Percentiles rank a stretch among this genome's conserved stretches.
phyloP scores from a whole-genome alignment of 2,329 filamentous ascomycete species.

The Lecanicillium sp. region DNA sequence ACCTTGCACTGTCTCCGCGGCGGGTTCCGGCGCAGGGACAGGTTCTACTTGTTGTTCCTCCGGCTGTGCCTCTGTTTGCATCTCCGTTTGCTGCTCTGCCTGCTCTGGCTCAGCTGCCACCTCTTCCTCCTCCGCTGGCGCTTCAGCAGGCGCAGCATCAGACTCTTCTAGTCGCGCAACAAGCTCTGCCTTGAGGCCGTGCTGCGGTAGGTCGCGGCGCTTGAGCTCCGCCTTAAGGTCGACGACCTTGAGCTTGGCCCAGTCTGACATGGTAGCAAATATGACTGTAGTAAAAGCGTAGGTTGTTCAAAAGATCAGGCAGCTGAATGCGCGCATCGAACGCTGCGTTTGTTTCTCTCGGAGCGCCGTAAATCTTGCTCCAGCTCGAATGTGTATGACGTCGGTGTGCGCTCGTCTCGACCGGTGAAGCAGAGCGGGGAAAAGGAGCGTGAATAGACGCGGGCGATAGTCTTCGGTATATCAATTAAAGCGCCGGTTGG shows the following conservation, averaged over 20 bases:
- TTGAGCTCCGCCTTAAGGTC: slow-evolving; percentile 72
- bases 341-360: no score
- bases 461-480: no score
- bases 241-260: slow-evolving; percentile 59
- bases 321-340: no score
- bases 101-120: slow-evolving; percentile 13
- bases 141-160: slow-evolving; percentile 15
- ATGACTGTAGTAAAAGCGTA: not conserved
- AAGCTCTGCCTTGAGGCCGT: slow-evolving; percentile 65
- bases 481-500: no score
- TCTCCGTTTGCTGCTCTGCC: slow-evolving; percentile 14
- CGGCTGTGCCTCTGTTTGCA: slow-evolving; percentile 5
- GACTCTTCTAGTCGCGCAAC: slow-evolving; percentile 52
- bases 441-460: no score
- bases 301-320: no score
- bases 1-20: no score
- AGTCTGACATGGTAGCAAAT: slow-evolving; percentile 38
- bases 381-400: no score
- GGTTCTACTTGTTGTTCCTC: slow-evolving; percentile 1
- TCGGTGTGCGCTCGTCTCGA: no score
- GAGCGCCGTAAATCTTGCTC: no score
- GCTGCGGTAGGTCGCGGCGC: slow-evolving; percentile 58
- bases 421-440: no score
- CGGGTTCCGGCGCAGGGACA: not conserved
- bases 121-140: slow-evolving; percentile 9